Evolutionary conservation across 345 rosid genomes (phyloP).

Genomic region (Triadica sebifera): DNA sequence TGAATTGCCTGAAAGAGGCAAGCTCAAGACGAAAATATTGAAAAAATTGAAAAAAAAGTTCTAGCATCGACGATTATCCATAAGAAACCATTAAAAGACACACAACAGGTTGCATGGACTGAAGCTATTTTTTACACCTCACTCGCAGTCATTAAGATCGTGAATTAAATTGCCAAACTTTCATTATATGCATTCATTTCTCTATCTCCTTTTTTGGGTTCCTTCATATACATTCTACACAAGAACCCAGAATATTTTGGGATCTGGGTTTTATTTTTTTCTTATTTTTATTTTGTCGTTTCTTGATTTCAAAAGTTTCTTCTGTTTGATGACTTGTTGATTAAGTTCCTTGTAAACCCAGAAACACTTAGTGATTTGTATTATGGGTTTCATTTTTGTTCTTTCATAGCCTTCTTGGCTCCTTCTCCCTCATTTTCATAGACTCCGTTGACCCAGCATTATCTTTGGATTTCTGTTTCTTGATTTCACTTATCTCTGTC

Average conservation of each 20-base stretch:
- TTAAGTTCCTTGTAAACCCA: conserved; percentile 2
- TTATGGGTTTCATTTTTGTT: neutral
- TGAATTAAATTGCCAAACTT: neutral
- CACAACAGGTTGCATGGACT: neutral
- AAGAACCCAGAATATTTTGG: conserved; percentile 15
- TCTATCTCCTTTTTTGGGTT: neutral
- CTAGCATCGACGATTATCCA: neutral
- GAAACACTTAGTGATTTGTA: neutral
- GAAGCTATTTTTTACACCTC: neutral
- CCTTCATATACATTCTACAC: neutral
- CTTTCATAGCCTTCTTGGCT: neutral
- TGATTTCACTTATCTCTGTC: neutral
- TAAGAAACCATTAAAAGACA: neutral
- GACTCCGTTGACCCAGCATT: neutral
- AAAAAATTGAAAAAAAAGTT: neutral
- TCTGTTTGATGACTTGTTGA: neutral
- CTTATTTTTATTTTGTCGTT: no score
- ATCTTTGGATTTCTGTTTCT: neutral
- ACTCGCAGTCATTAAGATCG: conserved; percentile 5
- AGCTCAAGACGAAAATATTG: neutral
- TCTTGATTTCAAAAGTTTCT: neutral
- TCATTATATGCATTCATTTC: neutral
- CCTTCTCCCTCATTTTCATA: neutral
- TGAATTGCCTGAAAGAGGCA: conserved; percentile 14
- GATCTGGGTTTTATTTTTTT: conserved; percentile 19